Percentiles rank a stretch among this genome's conserved stretches.
These are phyloP conservation scores for Deinandra increscens DNA, from an alignment of 129 eudicot species.

Conservation along the genomic window DNA sequence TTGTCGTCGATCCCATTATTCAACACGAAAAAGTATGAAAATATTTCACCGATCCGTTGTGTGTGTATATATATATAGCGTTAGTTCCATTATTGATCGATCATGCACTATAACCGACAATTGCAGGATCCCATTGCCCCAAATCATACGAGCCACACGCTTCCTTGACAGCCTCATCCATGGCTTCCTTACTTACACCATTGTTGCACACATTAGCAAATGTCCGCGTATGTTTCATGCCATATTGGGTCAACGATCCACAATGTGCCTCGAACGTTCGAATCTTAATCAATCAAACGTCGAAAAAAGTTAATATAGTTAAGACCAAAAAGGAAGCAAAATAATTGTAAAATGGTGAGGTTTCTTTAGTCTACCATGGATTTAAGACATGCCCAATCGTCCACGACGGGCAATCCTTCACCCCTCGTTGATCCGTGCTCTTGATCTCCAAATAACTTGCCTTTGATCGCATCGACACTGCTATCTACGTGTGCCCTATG, in stretches of 20 bases:
- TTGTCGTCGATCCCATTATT: too few relatives aligned
- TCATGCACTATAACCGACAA: constrained; percentile 38
- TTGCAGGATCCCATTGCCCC: constrained; percentile 38
- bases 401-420: constrained; percentile 32
- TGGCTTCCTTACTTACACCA: constrained; percentile 26
- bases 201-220: constrained; percentile 75
- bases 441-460: constrained; percentile 42
- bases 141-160: constrained; percentile 43
- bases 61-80: neutral
- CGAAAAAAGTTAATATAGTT: neutral
- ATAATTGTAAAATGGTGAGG: neutral
- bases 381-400: constrained; percentile 88
- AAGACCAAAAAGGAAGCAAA: neutral
- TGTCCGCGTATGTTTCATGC: constrained; percentile 82
- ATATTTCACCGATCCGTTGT: neutral
- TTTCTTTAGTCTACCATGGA: constrained; percentile 46
- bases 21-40: too few relatives aligned
- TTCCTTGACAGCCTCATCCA: constrained; percentile 61
- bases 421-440: constrained; percentile 20
- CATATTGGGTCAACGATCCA: constrained; percentile 74
- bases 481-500: constrained; percentile 63
- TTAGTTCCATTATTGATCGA: neutral
- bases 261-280: constrained; percentile 63
- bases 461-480: constrained; percentile 45
- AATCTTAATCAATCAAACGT: constrained; percentile 40